These are phyloP conservation scores for Talaromyces rugulosus DNA, from an alignment of 2,329 filamentous ascomycete species.

Conservation along the genomic window DNA sequence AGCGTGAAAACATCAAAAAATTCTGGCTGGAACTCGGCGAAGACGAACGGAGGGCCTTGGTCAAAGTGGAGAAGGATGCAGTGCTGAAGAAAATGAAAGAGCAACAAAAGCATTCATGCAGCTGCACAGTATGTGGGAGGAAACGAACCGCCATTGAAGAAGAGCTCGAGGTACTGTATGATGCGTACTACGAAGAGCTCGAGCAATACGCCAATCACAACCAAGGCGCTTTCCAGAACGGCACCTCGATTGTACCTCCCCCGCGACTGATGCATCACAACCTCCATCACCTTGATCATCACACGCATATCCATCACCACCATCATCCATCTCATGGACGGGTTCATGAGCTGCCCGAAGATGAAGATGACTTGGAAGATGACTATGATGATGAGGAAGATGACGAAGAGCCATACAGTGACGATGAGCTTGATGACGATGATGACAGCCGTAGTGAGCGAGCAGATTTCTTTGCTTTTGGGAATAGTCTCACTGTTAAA, in stretches of 20 bases:
- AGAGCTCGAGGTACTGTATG: conserved; percentile 93
- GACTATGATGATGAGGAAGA: conserved; percentile 58
- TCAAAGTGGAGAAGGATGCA: conserved; percentile 98
- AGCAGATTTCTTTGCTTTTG: conserved; percentile 94
- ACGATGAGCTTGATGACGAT: conserved; percentile 61
- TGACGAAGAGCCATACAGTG: conserved; percentile 64
- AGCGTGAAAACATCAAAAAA: conserved; percentile 94
- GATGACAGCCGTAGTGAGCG: conserved; percentile 58
- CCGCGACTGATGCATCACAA: conserved; percentile 60
- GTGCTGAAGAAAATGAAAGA: conserved; percentile 99
- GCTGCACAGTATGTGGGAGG: conserved; percentile 92
- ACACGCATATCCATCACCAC: conserved; percentile 50
- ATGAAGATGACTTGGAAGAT: conserved; percentile 44
- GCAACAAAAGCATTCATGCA: conserved; percentile 98
- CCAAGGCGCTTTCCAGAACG: conserved; percentile 58
- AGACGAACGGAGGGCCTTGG: conserved; percentile 87
- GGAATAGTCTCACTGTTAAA: conserved; percentile 94
- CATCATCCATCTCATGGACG: conserved; percentile 61
- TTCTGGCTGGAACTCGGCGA: conserved; percentile 96
- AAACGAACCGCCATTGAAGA: conserved; percentile 98
- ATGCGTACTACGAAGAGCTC: conserved; percentile 96
- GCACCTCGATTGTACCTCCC: conserved; percentile 64
- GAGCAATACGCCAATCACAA: conserved; percentile 93
- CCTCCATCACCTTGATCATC: conserved; percentile 51
- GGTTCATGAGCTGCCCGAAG: conserved; percentile 58